Evolutionary conservation across 176 grass and related monocot genomes (phyloP).

Genomic region (Alopecurus myosuroides): DNA sequence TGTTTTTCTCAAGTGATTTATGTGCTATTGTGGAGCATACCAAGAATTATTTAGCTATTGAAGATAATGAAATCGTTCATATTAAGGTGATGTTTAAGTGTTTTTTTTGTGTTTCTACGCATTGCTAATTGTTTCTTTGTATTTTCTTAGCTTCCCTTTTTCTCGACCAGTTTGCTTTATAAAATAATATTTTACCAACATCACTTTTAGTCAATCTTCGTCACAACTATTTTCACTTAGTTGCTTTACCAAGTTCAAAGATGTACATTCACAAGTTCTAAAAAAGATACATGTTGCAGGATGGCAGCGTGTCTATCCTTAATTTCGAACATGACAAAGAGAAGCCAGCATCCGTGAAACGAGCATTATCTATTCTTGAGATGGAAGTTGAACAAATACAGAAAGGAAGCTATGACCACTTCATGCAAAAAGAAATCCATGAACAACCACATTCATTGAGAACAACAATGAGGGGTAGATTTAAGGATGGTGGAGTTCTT

Average conservation of each 20-base stretch:
- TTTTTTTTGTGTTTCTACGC: not conserved
- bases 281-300: conserved; percentile 26
- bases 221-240: not conserved
- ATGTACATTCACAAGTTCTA: not conserved
- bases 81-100: conserved; percentile 34
- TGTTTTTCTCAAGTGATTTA: conserved; percentile 93
- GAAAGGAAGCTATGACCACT: conserved; percentile 90
- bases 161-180: not conserved
- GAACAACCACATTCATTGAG: conserved; percentile 87
- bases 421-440: conserved; percentile 98
- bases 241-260: not conserved
- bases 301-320: conserved; percentile 80
- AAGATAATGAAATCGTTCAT: conserved; percentile 93
- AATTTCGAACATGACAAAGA: conserved; percentile 89
- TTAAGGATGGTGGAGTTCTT: conserved; percentile 73
- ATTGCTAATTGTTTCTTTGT: not conserved
- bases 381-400: conserved; percentile 99
- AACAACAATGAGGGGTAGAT: conserved; percentile 92
- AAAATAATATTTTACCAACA: not conserved
- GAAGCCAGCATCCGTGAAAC: conserved; percentile 86
- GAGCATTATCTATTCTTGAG: conserved; percentile 91
- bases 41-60: conserved; percentile 80
- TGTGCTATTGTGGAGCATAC: conserved; percentile 98
- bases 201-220: not conserved
- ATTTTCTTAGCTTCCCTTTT: not conserved